Base-by-base conservation (phyloP, 306 rosid species). In the Carpinus fangiana region DNA sequence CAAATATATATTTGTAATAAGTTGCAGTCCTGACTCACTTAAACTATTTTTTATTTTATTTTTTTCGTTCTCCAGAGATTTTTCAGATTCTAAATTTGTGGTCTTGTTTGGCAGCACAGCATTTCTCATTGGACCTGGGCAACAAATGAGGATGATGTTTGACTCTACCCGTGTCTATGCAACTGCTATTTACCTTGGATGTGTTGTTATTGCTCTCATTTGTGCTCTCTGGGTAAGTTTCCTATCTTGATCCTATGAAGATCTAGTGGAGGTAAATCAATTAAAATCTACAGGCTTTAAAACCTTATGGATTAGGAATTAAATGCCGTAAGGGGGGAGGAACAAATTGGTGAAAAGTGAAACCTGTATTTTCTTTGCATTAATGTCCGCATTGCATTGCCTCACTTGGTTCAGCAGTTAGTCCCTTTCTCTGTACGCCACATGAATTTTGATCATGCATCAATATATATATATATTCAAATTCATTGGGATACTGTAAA, bases 201-300 rank as follows among this genome's bases (percentile, higher is more conserved):
- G 93, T 70, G 93, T 95, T 74, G 93, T 87, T 75, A 52, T 92
- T 73, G 97, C 97, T 34, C 95, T 95, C 80, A 78, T 92, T n/a
- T 95, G 90, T 76, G 98, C 98, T 82, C 93, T 95, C 52, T 85
- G n/a, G 93, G 98, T 95, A 85, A 83, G 92, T 81, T 38, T 72
- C 43, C 62, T 7, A 50, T 53, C 50, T 60, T 65, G 8, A 51
- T 68, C 31, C 70, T n/a, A 12, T 34, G 10, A 38, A 34, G 21
- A 20, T 51, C 56, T 59, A n/a, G 57, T 55, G 50, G 55, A 53
- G 36, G 28, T 43, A 7, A n/a, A 20, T 21, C 0, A 14, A 26
- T 45, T 26, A 36, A 56, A 26, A 62, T 65, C 50, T 9, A 23
- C 48, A 20, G 50, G 71, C 26, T 11, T 28, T 61, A 5, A 61